Evolutionary conservation across 257 asterid genomes (phyloP).

Genomic region (Mentha longifolia): DNA sequence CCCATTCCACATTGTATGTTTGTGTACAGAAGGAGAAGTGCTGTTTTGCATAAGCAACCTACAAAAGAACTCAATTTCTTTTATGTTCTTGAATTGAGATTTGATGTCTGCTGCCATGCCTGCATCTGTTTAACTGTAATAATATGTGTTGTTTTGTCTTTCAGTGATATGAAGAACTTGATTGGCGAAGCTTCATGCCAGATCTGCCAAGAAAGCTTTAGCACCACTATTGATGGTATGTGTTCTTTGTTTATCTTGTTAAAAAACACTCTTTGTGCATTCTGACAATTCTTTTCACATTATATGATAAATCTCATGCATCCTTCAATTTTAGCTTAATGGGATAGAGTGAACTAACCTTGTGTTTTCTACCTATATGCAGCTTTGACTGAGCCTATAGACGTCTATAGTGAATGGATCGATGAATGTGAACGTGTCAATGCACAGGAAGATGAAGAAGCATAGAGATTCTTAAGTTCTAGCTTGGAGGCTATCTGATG

Average conservation of each 20-base stretch:
- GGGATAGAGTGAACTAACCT: neutral
- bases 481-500: neutral
- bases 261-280: neutral
- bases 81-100: too few species aligned
- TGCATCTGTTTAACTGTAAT: neutral
- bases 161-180: slow-evolving; percentile 87
- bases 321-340: neutral
- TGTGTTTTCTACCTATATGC: slow-evolving; percentile 30
- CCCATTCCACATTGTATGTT: neutral
- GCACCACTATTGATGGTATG: slow-evolving; percentile 45
- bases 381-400: slow-evolving; percentile 85
- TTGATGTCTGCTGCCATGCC: too few species aligned
- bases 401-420: slow-evolving; percentile 95
- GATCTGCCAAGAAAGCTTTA: slow-evolving; percentile 93
- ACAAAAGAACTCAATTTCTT: too few species aligned
- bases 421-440: slow-evolving; percentile 96
- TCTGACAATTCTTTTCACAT: too few species aligned
- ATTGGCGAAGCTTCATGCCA: slow-evolving; percentile 78
- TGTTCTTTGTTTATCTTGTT: neutral
- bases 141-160: slow-evolving; percentile 25
- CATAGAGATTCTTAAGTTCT: slow-evolving; percentile 7
- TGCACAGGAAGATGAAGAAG: slow-evolving; percentile 69
- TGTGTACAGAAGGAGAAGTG: neutral
- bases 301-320: neutral
- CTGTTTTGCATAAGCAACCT: neutral